phyloP scores from a whole-genome alignment of 2,329 filamentous ascomycete species.

The Colletotrichum eleusines region DNA sequence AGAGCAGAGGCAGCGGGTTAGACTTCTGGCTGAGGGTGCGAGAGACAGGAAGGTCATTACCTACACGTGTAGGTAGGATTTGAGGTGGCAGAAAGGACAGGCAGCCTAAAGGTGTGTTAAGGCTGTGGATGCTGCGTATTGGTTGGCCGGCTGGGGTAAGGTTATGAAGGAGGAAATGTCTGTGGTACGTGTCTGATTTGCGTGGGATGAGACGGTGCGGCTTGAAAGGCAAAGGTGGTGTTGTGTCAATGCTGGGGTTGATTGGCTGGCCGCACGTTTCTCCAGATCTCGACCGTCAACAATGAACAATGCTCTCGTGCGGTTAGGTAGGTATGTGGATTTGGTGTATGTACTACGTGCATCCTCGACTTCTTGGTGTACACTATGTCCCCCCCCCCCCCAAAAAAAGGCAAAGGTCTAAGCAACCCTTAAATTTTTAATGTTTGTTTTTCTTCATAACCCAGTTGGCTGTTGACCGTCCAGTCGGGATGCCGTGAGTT shows the following conservation, averaged over 20 bases:
- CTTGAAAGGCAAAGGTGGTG: neutral
- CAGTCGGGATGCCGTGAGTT: conserved; percentile 21
- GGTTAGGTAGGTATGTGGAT: neutral
- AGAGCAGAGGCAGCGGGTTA: neutral
- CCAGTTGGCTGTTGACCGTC: neutral
- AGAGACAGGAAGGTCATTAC: neutral
- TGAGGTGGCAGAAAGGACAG: conserved; percentile 23
- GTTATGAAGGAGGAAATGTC: conserved; percentile 9
- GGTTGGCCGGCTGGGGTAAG: neutral
- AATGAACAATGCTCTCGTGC: neutral
- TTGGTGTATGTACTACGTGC: neutral
- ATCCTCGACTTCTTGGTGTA: neutral
- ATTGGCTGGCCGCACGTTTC: conserved; percentile 8
- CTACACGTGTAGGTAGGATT: neutral
- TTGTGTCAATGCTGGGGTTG: conserved; percentile 3
- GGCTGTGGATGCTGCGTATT: conserved; percentile 8
- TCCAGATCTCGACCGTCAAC: neutral
- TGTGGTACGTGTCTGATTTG: conserved; percentile 19
- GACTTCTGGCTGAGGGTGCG: conserved; percentile 1
- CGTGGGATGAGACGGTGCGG: conserved; percentile 21
- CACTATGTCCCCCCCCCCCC: too few species aligned
- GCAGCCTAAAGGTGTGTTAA: neutral
- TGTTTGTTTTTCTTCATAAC: neutral
- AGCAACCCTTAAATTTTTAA: neutral
- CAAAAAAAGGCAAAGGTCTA: neutral